phyloP scores from a whole-genome alignment of 345 rosid species.

The Erodium maritimum region DNA sequence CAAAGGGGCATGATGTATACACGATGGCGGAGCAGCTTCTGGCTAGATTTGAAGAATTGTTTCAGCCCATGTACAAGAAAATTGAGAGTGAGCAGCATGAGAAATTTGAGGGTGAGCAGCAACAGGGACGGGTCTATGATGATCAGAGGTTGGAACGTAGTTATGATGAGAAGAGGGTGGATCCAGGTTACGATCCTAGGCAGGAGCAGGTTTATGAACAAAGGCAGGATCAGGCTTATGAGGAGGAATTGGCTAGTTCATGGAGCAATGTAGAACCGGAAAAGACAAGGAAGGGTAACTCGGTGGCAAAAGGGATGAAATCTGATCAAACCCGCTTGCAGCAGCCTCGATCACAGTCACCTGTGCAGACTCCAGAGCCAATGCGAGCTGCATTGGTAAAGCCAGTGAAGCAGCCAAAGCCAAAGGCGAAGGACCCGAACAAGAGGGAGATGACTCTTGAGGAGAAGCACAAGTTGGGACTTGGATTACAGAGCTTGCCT shows the following conservation, averaged over 20 bases:
- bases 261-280: background rate
- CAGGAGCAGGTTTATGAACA: background rate
- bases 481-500: constrained; percentile 24
- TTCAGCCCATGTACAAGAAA: constrained; percentile 14
- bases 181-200: too few relatives aligned
- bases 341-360: background rate
- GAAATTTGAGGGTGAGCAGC: constrained; percentile 16
- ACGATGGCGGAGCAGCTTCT: constrained; percentile 27
- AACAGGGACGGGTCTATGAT: background rate
- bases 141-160: background rate
- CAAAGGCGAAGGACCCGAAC: constrained; percentile 26
- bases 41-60: constrained; percentile 22
- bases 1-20: constrained; percentile 31
- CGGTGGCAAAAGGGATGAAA: background rate
- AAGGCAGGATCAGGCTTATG: background rate
- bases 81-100: constrained; percentile 14
- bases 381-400: constrained; percentile 1
- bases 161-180: background rate
- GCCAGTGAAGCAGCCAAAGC: constrained; percentile 22
- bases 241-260: background rate
- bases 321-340: background rate
- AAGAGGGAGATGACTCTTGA: constrained; percentile 32
- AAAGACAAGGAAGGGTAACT: background rate
- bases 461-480: constrained; percentile 29
- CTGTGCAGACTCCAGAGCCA: background rate